Percentiles rank a stretch among this genome's conserved stretches.
Evolutionary conservation across 192 early-diverging fungal species (phyloP).

Genomic region (Coemansia sp.): DNA sequence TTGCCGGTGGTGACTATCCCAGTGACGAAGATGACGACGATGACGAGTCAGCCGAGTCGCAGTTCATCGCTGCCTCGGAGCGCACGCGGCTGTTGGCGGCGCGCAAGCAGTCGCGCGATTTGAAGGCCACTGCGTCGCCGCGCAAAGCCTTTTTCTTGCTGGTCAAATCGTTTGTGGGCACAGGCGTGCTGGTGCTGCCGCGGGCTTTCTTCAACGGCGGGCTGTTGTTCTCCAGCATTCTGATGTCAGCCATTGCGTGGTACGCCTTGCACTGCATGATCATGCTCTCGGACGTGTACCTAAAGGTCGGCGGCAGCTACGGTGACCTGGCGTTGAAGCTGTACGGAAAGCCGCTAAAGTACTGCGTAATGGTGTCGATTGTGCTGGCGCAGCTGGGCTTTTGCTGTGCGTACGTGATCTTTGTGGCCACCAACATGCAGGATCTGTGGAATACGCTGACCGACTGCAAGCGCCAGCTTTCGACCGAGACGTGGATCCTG

Average conservation of each 20-base stretch:
- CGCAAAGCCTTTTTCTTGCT: conserved; percentile 75
- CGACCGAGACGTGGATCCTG: conserved; percentile 73
- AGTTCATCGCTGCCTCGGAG: conserved; percentile 8
- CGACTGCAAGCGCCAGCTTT: conserved; percentile 59
- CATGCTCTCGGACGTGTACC: conserved; percentile 63
- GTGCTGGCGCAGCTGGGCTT: conserved; percentile 83
- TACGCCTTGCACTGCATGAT: conserved; percentile 67
- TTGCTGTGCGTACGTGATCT: conserved; percentile 86
- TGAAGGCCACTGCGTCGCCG: conserved; percentile 61
- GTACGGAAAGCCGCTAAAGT: conserved; percentile 62
- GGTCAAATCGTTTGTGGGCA: conserved; percentile 81
- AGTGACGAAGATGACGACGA: conserved; percentile 73
- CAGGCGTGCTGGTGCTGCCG: conserved; percentile 73
- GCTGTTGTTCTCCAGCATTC: conserved; percentile 59
- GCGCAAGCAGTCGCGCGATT: conserved; percentile 28
- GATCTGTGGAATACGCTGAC: conserved; percentile 70
- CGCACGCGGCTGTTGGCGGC: conserved; percentile 15
- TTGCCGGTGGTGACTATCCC: conserved; percentile 89
- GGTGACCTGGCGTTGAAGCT: conserved; percentile 68
- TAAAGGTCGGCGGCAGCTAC: conserved; percentile 61
- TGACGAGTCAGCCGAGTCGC: conserved; percentile 49
- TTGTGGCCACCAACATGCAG: conserved; percentile 80
- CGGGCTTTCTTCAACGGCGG: conserved; percentile 78
- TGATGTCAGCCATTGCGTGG: conserved; percentile 60
- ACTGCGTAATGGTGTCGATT: conserved; percentile 67